These are phyloP conservation scores for Prunus fruticosa DNA, from an alignment of 306 rosid genomes.

Conservation along the genomic window DNA sequence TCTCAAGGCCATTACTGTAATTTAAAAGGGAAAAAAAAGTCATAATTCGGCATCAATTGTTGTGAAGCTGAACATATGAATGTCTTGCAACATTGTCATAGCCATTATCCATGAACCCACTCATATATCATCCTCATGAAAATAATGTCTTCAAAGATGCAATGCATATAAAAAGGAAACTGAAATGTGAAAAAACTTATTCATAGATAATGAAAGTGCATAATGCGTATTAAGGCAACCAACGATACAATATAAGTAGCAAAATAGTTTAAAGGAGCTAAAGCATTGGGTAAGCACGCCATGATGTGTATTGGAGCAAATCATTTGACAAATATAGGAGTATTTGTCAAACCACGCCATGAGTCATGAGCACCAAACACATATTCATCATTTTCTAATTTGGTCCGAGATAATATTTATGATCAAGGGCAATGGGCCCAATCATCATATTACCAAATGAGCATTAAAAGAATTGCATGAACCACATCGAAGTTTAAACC, in stretches of 20 bases:
- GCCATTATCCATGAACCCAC: not conserved
- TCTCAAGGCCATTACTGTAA: conserved; percentile 64
- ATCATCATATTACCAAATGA: too few relatives aligned
- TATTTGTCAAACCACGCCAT: too few relatives aligned
- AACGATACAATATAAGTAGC: not conserved
- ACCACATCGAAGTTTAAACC: too few relatives aligned
- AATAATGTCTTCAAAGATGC: not conserved
- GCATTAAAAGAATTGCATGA: too few relatives aligned
- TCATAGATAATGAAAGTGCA: not conserved
- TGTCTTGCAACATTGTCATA: not conserved
- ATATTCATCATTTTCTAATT: too few relatives aligned
- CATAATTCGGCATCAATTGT: not conserved
- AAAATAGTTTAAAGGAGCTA: not conserved
- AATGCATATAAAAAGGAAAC: not conserved
- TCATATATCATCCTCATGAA: not conserved
- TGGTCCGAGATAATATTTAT: too few relatives aligned
- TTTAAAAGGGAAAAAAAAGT: not conserved
- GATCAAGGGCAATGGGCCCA: too few relatives aligned
- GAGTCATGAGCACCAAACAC: too few relatives aligned
- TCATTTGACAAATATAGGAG: too few relatives aligned
- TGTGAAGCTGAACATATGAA: not conserved
- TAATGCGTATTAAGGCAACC: not conserved
- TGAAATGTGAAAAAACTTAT: not conserved
- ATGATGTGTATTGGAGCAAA: too few relatives aligned
- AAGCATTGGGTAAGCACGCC: not conserved